Percentiles rank a stretch among this genome's conserved stretches.
phyloP scores from a whole-genome alignment of 176 grass and related monocot genomes.

The Luzula sylvatica region DNA sequence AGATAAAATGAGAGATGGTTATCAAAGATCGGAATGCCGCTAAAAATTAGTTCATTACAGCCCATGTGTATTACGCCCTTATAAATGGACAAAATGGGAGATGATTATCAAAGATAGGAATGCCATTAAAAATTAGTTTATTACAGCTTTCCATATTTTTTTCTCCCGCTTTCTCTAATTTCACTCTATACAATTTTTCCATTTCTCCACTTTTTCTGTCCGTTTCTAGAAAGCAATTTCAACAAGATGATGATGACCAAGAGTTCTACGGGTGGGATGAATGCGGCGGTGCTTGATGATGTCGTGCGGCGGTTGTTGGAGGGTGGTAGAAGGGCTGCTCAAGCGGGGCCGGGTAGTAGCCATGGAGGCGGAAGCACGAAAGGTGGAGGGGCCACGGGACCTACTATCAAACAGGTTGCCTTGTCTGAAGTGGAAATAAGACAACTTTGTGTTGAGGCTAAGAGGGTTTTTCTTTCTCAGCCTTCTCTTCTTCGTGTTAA shows the following conservation, averaged over 20 bases:
- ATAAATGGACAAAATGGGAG: background rate
- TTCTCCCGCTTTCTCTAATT: constrained; percentile 4
- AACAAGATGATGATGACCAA: constrained; percentile 80
- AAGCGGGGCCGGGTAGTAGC: background rate
- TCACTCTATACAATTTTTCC: background rate
- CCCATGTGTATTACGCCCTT: background rate
- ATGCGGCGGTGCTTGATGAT: constrained; percentile 58
- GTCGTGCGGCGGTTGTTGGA: constrained; percentile 51
- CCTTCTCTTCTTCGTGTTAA: constrained; percentile 55
- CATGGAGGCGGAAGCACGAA: constrained; percentile 1
- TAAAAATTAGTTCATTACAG: too few species aligned
- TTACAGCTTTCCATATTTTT: constrained; percentile 3
- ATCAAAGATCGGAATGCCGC: background rate
- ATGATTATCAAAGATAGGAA: background rate
- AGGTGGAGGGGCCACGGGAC: background rate
- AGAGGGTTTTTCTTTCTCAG: constrained; percentile 68
- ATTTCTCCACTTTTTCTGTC: background rate
- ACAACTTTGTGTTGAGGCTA: constrained; percentile 89
- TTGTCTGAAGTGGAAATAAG: constrained; percentile 92
- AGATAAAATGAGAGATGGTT: background rate
- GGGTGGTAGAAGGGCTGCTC: constrained; percentile 32
- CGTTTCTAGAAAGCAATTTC: background rate
- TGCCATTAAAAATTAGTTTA: background rate
- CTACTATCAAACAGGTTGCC: constrained; percentile 51
- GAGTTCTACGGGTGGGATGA: constrained; percentile 55